Evolutionary conservation across 306 rosid genomes (phyloP), one percentile per base, ranked within the genome.

Genomic region (Senna tora): DNA sequence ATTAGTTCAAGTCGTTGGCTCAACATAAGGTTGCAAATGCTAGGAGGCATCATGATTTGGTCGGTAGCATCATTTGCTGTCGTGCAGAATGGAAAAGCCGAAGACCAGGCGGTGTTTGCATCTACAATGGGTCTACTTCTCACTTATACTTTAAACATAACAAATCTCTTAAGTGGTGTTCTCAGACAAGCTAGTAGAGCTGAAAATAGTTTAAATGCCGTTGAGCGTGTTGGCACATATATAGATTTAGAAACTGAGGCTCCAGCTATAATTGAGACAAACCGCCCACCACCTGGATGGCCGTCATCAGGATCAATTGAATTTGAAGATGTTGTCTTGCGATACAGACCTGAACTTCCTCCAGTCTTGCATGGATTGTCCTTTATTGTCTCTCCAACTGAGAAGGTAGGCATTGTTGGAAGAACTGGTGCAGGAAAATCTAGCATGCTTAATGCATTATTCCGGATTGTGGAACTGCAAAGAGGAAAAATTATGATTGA

Each of bases 341-440:
- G 92, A 6, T 93, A 90, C 51, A 82, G 98, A 79, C 89, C 98
- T 9, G 96, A 88, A 83, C 97, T 93, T 83, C 96, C 96, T 66
- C 96, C 89, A 0, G 97, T 90, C 22, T 54, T 93, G 71, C 96
- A 90, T 22, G 96, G 93, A 42, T 79, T 93, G 60, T 85, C 97
- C 28, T 93, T 88, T 46, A 56, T 52, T 9, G 83, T 90, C 51
- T 80, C 83, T 41, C 83, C 96, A 61, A 87, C 81, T n/a, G 97
- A 93, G 77, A 93, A 93, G 83, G 60, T 93, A 16, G 98, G 96
- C 28, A 84, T 93, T 33, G 97, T 93, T 60, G 97, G 98, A 81
- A 87, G 98, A 83, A 93, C 98, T 47, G 97, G 98, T 62, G 98
- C 98, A 33, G 97, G 98, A 52, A 93, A 93, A 70, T 93, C 98